phyloP scores from a whole-genome alignment of 2,329 filamentous ascomycete genomes.

The Pseudogymnoascus sp. region DNA sequence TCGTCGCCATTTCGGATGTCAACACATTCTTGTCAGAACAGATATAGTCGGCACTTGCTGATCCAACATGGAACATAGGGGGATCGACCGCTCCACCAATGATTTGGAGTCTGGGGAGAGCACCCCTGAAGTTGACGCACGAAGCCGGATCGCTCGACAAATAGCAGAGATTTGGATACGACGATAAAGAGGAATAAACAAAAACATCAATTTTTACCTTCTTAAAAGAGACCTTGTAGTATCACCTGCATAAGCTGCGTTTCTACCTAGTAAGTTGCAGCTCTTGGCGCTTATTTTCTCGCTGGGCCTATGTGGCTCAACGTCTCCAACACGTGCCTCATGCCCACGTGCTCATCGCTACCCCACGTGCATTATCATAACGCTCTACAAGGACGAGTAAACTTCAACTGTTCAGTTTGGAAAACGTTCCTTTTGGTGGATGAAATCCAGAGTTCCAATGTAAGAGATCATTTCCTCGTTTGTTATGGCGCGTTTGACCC shows the following conservation, averaged over 20 bases:
- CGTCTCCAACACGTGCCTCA: neutral
- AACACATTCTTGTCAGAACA: neutral
- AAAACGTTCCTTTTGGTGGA: conserved; percentile 5
- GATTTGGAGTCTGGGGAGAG: neutral
- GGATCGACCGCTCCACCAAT: neutral
- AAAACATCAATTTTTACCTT: neutral
- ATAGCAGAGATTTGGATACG: neutral
- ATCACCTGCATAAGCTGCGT: neutral
- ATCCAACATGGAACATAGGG: neutral
- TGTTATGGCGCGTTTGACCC: neutral
- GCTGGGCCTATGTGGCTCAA: neutral
- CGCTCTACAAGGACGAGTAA: neutral
- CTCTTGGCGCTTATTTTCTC: neutral
- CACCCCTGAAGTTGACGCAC: neutral
- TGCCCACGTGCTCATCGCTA: neutral
- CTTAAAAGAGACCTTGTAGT: neutral
- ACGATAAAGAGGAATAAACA: neutral
- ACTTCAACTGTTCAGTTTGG: neutral
- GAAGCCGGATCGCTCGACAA: neutral
- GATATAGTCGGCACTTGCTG: neutral
- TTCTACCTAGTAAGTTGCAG: neutral
- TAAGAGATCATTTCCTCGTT: conserved; percentile 5
- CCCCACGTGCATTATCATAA: conserved; percentile 6
- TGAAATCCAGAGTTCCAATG: neutral
- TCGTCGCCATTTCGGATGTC: neutral